These are phyloP conservation scores for Fusarium mangiferae DNA, from an alignment of 2,329 filamentous ascomycete genomes.

Conservation along the genomic window DNA sequence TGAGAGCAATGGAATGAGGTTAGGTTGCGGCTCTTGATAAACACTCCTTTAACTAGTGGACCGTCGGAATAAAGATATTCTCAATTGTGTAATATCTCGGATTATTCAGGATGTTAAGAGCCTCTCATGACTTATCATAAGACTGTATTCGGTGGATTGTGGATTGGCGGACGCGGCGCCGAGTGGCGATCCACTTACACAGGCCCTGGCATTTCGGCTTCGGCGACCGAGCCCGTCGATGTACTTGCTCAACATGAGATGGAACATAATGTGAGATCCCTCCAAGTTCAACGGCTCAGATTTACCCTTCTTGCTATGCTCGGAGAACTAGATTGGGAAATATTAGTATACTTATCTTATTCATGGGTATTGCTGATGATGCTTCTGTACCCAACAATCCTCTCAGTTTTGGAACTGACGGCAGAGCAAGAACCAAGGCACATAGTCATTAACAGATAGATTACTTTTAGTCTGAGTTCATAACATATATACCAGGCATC, in stretches of 20 bases:
- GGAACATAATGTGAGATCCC: rapidly evolving
- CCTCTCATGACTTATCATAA: slow-evolving; percentile 11
- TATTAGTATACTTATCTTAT: background rate
- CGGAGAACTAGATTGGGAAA: background rate
- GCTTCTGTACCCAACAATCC: too few species aligned
- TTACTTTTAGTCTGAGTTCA: background rate
- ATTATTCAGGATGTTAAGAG: background rate
- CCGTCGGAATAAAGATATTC: background rate
- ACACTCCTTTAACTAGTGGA: background rate
- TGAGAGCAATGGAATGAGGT: background rate
- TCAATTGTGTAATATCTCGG: background rate
- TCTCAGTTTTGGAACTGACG: background rate
- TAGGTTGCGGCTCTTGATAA: background rate
- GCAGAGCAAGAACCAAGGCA: background rate
- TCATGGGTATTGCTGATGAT: background rate
- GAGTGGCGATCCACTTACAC: slow-evolving; percentile 26
- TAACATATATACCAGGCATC: background rate
- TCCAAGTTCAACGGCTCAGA: rapidly evolving
- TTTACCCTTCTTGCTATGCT: rapidly evolving
- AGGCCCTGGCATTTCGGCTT: slow-evolving; percentile 1
- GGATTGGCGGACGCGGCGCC: slow-evolving; percentile 22
- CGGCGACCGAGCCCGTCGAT: slow-evolving; percentile 29
- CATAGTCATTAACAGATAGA: background rate
- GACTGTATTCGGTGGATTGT: background rate
- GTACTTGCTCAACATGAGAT: background rate